Evolutionary conservation across 257 asterid species (phyloP).

Genomic region (Apocynum venetum): DNA sequence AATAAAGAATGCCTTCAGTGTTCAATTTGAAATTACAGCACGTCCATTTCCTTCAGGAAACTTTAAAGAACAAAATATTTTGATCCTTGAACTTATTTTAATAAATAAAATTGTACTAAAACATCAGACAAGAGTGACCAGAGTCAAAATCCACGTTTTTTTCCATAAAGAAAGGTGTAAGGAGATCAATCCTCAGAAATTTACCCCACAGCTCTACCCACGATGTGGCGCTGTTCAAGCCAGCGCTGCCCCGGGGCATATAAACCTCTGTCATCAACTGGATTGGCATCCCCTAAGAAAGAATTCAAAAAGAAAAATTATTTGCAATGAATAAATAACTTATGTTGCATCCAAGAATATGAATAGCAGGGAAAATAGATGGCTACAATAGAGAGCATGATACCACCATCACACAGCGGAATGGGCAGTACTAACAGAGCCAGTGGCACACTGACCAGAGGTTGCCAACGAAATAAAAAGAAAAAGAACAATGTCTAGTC

Average conservation of each 20-base stretch:
- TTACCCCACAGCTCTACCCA: slow-evolving; percentile 81
- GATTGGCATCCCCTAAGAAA: slow-evolving; percentile 57
- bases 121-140: neutral
- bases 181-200: neutral
- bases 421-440: neutral
- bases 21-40: neutral
- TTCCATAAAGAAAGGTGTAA: neutral
- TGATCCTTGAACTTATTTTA: neutral
- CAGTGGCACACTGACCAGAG: too few species aligned
- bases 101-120: neutral
- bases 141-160: neutral
- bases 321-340: neutral
- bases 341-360: neutral
- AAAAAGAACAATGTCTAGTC: neutral
- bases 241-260: slow-evolving; percentile 68
- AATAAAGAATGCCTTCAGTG: neutral
- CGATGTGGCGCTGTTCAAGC: slow-evolving; percentile 60
- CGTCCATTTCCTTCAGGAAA: neutral
- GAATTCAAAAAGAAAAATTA: slow-evolving; percentile 10
- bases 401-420: neutral
- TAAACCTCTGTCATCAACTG: slow-evolving; percentile 40
- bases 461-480: neutral
- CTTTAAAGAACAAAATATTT: neutral
- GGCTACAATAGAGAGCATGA: neutral
- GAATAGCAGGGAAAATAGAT: neutral